Evolutionary conservation across 2,329 filamentous ascomycete species (phyloP), one percentile per base, ranked within the genome.

Genomic region (Capronia americana): DNA sequence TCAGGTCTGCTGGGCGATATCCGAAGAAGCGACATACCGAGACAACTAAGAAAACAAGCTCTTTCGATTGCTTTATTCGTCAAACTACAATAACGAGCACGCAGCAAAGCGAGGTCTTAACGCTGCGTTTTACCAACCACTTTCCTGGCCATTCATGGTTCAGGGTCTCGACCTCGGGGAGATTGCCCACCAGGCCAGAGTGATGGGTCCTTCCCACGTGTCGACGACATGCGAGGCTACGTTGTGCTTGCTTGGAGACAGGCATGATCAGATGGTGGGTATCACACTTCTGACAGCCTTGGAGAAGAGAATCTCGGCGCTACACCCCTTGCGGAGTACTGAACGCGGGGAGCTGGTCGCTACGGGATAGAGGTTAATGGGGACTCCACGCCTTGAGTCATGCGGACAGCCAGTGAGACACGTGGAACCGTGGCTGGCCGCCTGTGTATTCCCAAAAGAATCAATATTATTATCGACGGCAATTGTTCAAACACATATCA

Each of bases 191-290:
- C 44, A 11, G 28, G 57, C 34, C 8, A 57, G 57, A 50, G 28
- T 44, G 41, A 60, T 44, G 41, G 57, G 30, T 24, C 20, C n/a
- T 32, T 32, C n/a, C 48, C 58, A 61, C 58, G 58, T 61, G 58
- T 61, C 30, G 46, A 53, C 2, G 8, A 34, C 44, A 61, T 23
- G 44, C 24, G 53, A 55, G 28, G 53, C 24, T 55, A 17, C 20
- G 26, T 2, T 24, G 23, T 24, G 20, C 48, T 53, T 23, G 53
- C 53, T 28, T 24, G 28, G 14, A 26, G n/a, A 10, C 48, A 26
- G n/a, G 48, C 48, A 26, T 24, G 48, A 51, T 26, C 48, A 51
- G 12, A 7, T 44, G 17, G 34, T 17, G 34, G 34, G 34, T 17
- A 41, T 41, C 34, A 38, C 17, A 41, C 38, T 17, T 41, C 38